These are phyloP conservation scores for Leccinum rimulosum DNA, from an alignment of 768 basidiomycete genomes.

Conservation along the genomic window DNA sequence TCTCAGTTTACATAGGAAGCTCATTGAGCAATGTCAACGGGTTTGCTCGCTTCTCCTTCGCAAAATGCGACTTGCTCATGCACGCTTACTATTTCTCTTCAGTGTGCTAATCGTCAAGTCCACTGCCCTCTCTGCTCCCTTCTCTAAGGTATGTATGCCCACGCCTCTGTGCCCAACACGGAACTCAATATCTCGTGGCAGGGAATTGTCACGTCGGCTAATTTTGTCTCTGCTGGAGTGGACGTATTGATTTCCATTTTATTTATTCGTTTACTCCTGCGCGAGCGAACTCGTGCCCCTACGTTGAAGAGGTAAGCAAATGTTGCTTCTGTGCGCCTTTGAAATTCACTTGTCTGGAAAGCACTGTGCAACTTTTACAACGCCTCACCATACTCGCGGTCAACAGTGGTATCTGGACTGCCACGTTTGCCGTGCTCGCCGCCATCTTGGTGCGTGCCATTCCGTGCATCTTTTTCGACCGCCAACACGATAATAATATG, in stretches of 20 bases:
- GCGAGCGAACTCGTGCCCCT: background rate
- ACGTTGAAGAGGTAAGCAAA: background rate
- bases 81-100: background rate
- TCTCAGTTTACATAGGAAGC: background rate
- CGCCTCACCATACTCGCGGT: background rate
- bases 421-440: background rate
- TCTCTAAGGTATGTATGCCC: background rate
- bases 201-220: background rate
- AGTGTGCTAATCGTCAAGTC: background rate
- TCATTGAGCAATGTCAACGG: background rate
- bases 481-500: background rate
- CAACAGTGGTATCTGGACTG: background rate
- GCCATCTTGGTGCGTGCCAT: background rate
- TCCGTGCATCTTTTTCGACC: background rate
- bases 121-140: background rate
- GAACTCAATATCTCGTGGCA: background rate
- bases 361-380: background rate
- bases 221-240: background rate
- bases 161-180: background rate
- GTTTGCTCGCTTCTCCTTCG: background rate
- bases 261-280: background rate
- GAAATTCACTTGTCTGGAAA: background rate
- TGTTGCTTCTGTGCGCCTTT: background rate
- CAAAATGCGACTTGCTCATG: background rate
- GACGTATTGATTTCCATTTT: conserved; percentile 1